Percentiles rank a stretch among this genome's conserved stretches.
Evolutionary conservation across 768 basidiomycete species (phyloP).

Genomic region (Chiua virens): DNA sequence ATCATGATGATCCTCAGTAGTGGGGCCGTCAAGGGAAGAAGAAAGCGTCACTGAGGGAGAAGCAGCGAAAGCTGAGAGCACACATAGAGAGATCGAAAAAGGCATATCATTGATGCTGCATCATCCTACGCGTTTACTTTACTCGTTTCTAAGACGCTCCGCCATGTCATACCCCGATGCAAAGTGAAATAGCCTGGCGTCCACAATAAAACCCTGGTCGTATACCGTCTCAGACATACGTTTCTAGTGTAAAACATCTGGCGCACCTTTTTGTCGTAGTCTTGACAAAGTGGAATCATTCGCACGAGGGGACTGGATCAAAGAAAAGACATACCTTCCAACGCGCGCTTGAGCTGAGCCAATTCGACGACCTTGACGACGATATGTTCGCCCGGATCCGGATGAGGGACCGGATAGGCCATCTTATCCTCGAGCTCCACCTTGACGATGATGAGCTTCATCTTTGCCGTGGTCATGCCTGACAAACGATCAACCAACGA

Average conservation of each 20-base stretch:
- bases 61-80: constrained; percentile 73
- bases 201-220: constrained; percentile 60
- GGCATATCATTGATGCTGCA: constrained; percentile 21
- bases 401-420: constrained; percentile 67
- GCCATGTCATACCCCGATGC: constrained; percentile 69
- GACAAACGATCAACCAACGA: not conserved
- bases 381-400: constrained; percentile 88
- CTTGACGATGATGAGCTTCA: constrained; percentile 78
- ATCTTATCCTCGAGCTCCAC: constrained; percentile 68
- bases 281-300: constrained; percentile 32
- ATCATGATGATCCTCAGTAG: constrained; percentile 91
- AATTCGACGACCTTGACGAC: constrained; percentile 70
- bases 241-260: not conserved
- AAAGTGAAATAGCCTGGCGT: constrained; percentile 76
- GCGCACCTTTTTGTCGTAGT: constrained; percentile 57
- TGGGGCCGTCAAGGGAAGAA: constrained; percentile 75
- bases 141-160: constrained; percentile 33
- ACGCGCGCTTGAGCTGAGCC: constrained; percentile 54
- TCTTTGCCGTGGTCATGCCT: constrained; percentile 95
- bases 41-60: constrained; percentile 77
- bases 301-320: not conserved
- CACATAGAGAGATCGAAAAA: constrained; percentile 77
- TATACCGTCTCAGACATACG: not conserved
- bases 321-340: constrained; percentile 60
- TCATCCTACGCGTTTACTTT: constrained; percentile 1